Conservation (phyloP, 2,329 filamentous ascomycete genomes). For the Dothistroma pini region DNA sequence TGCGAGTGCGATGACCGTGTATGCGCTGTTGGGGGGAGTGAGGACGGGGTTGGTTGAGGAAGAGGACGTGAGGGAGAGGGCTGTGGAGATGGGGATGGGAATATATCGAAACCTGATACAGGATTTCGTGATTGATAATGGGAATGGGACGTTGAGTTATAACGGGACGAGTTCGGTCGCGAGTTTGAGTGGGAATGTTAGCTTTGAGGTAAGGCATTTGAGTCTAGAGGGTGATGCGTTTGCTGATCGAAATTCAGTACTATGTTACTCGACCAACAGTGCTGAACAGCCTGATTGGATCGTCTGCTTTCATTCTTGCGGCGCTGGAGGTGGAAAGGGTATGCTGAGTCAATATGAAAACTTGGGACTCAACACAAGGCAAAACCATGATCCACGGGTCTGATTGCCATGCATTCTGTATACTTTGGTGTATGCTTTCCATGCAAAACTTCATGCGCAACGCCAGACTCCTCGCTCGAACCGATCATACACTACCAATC, state of each 20-base stretch:
- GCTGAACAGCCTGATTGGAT: slow-evolving; percentile 40
- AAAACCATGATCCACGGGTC: no score
- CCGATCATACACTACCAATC: slow-evolving; percentile 42
- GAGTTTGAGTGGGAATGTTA: slow-evolving; percentile 48
- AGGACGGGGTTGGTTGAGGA: slow-evolving; percentile 37
- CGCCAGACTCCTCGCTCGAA: slow-evolving; percentile 19
- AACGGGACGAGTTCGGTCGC: slow-evolving; percentile 50
- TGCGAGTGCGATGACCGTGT: slow-evolving; percentile 56
- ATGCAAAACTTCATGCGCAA: slow-evolving; percentile 5
- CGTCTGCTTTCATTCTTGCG: slow-evolving; percentile 41
- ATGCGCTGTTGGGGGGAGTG: slow-evolving; percentile 49
- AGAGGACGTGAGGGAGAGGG: slow-evolving; percentile 27
- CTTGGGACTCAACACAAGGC: no score
- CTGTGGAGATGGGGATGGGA: slow-evolving; percentile 44
- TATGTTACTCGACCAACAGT: slow-evolving; percentile 41
- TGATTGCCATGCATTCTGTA: no score
- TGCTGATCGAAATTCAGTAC: slow-evolving; percentile 34
- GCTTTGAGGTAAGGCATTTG: slow-evolving; percentile 45
- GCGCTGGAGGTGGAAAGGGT: slow-evolving; percentile 34
- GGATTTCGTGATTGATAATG: slow-evolving; percentile 42
- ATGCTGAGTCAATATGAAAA: slow-evolving; percentile 7
- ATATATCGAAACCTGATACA: slow-evolving; percentile 49
- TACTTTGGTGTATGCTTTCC: background rate
- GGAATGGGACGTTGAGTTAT: slow-evolving; percentile 42
- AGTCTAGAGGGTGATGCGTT: background rate